These are phyloP conservation scores for Raffaelea ambrosiae DNA, from an alignment of 2,329 filamentous ascomycete genomes.

Conservation along the genomic window DNA sequence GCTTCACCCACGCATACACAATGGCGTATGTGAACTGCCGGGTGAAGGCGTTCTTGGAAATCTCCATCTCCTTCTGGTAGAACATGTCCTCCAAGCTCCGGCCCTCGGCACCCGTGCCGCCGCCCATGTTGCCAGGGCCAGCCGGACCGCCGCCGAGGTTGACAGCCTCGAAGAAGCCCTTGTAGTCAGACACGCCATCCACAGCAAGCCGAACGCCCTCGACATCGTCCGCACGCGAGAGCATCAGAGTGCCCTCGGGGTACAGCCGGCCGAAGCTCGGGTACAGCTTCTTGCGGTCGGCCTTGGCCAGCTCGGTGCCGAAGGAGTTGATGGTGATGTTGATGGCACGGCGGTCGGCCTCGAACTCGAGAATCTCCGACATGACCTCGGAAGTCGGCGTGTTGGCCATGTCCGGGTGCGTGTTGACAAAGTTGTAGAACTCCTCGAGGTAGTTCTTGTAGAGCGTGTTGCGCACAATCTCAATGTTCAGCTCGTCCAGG, in stretches of 20 bases:
- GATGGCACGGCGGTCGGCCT: slow-evolving; percentile 92
- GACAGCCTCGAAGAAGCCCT: slow-evolving; percentile 88
- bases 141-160: slow-evolving; percentile 64
- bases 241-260: slow-evolving; percentile 89
- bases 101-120: slow-evolving; percentile 69
- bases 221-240: slow-evolving; percentile 87
- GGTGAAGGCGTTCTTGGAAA: slow-evolving; percentile 91
- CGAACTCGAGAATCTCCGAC: slow-evolving; percentile 92
- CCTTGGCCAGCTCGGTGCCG: slow-evolving; percentile 89
- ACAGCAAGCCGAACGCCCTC: slow-evolving; percentile 91
- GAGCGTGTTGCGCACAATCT: slow-evolving; percentile 95
- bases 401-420: slow-evolving; percentile 73
- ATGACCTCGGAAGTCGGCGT: slow-evolving; percentile 92
- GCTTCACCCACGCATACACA: slow-evolving; percentile 95
- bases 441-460: slow-evolving; percentile 99
- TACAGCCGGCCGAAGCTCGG: slow-evolving; percentile 85
- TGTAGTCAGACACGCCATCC: slow-evolving; percentile 88
- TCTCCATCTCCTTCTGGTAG: slow-evolving; percentile 99
- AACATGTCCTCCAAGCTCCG: slow-evolving; percentile 95
- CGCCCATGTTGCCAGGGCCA: slow-evolving; percentile 75
- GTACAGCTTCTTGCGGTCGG: slow-evolving; percentile 92
- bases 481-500: slow-evolving; percentile 96
- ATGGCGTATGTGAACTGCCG: slow-evolving; percentile 92
- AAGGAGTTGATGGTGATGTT: slow-evolving; percentile 99
- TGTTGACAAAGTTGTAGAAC: slow-evolving; percentile 91